Evolutionary conservation across 2,329 filamentous ascomycete genomes (phyloP).

Genomic region (Raffaelea albimanens): DNA sequence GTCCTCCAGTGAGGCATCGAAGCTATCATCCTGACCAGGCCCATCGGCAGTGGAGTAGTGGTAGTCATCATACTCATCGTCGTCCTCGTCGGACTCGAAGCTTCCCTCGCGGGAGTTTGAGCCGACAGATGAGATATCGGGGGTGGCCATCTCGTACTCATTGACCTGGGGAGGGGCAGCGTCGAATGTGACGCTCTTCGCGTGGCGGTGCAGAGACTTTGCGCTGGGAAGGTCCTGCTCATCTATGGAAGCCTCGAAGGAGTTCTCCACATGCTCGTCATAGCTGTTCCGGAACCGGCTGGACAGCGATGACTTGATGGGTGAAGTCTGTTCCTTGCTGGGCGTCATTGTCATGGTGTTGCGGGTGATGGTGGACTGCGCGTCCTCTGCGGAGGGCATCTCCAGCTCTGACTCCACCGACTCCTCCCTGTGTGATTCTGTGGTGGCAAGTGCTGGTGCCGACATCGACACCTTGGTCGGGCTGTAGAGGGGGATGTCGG

Average conservation of each 20-base stretch:
- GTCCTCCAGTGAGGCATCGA: slow-evolving; percentile 90
- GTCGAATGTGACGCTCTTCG: slow-evolving; percentile 97
- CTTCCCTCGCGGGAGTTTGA: slow-evolving; percentile 88
- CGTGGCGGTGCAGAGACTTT: slow-evolving; percentile 66
- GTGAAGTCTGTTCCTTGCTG: slow-evolving; percentile 65
- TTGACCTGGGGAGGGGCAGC: slow-evolving; percentile 88
- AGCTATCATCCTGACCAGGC: slow-evolving; percentile 71
- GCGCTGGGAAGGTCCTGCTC: slow-evolving; percentile 54
- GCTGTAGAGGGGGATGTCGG: slow-evolving; percentile 46
- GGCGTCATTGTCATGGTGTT: slow-evolving; percentile 34
- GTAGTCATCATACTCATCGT: slow-evolving; percentile 54
- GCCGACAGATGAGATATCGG: slow-evolving; percentile 85
- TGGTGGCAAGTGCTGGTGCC: slow-evolving; percentile 20
- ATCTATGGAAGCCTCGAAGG: slow-evolving; percentile 51
- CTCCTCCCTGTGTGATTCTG: neutral
- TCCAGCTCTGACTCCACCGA: slow-evolving; percentile 12
- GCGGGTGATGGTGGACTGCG: slow-evolving; percentile 12
- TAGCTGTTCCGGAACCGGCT: slow-evolving; percentile 57
- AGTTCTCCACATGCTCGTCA: slow-evolving; percentile 61
- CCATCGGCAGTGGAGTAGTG: slow-evolving; percentile 44
- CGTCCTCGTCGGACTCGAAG: slow-evolving; percentile 75
- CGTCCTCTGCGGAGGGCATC: neutral
- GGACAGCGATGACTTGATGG: slow-evolving; percentile 82
- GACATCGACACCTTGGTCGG: slow-evolving; percentile 33
- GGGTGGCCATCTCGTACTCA: slow-evolving; percentile 96